Evolutionary conservation across 805 yeast genomes (phyloP), one percentile per base, ranked within the genome.

Genomic region (Metschnikowia chrysomelidarum): DNA sequence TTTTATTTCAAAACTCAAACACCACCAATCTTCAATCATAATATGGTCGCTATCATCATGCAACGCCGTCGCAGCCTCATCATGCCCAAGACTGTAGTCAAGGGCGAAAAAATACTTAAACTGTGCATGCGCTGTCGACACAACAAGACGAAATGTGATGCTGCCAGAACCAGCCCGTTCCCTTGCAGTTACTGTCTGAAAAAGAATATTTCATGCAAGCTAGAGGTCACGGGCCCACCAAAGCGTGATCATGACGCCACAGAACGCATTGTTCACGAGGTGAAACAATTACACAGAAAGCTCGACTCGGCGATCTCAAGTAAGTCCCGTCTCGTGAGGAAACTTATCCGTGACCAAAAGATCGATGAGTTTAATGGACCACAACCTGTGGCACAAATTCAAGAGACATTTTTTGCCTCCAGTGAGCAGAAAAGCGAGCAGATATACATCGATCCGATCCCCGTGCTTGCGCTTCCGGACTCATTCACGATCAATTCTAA

Each of bases 111-210:
- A 34, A 26, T 53, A 18, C 46, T 54, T 30, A 78, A 78, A 47
- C 73, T 84, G 8, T 81, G 87, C 51, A 66, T 73, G 4, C 62
- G 82, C 20, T 81, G 87, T 54, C 66, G 87, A 22, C 75, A 74
- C 49, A 82, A 78, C 47, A 81, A 81, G 53, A 78, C 80, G 12
- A 77, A 72, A 49, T 81, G 87, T 56, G 81, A 80, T 50, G 80
- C 80, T 9, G 44, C 58, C 10, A 50, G 51, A 16, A 71, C 76
- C 11, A 56, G 64, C 22, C 86, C 87, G 3, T 51, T 57, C 16
- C 73, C 83, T 0, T 81, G 87, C 49, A 54, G 79, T 3, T 67
- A 74, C 19, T 81, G 87, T 52, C 44, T 61, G 4, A 75, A 71
- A 51, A 67, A 71, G 40, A 74, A 75, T 12, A 47, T 73, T 14